phyloP scores from a whole-genome alignment of 768 basidiomycete species.

The Termitomyces eurrhizus region DNA sequence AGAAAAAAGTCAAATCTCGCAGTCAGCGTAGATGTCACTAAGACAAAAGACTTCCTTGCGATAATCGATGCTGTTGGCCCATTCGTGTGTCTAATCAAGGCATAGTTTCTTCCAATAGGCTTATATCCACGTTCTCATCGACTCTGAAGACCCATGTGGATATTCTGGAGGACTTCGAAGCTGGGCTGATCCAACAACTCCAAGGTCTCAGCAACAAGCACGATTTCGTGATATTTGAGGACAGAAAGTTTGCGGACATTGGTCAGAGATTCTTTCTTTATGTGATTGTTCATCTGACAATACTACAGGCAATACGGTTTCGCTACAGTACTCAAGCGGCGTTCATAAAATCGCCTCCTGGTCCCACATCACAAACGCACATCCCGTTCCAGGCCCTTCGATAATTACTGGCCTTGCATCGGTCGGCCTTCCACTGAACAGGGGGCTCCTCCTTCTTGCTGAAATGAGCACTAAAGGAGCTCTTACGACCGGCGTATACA shows the following conservation, averaged over 20 bases:
- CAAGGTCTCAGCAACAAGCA: slow-evolving; percentile 70
- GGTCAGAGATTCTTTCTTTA: slow-evolving; percentile 47
- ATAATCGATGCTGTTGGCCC: slow-evolving; percentile 90
- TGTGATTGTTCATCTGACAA: slow-evolving; percentile 4
- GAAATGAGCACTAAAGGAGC: slow-evolving; percentile 95
- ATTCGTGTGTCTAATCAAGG: slow-evolving; percentile 93
- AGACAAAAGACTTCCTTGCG: slow-evolving; percentile 68
- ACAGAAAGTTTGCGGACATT: slow-evolving; percentile 98
- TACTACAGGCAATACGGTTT: slow-evolving; percentile 88
- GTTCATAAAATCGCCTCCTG: slow-evolving; percentile 91
- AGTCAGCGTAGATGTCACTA: slow-evolving; percentile 93
- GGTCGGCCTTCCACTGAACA: slow-evolving; percentile 77
- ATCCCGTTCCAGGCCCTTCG: slow-evolving; percentile 93
- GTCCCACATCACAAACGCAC: slow-evolving; percentile 97
- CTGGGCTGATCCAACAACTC: slow-evolving; percentile 63
- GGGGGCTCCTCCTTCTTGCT: slow-evolving; percentile 87
- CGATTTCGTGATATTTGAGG: slow-evolving; percentile 96
- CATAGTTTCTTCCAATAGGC: slow-evolving; percentile 27
- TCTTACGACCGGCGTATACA: slow-evolving; percentile 81
- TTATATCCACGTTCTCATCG: slow-evolving; percentile 21
- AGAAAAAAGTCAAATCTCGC: slow-evolving; percentile 90
- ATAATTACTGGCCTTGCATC: slow-evolving; percentile 87
- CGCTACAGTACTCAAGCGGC: slow-evolving; percentile 90
- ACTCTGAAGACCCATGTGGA: slow-evolving; percentile 87
- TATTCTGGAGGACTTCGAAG: slow-evolving; percentile 89